Base-by-base conservation (phyloP, 2,329 filamentous ascomycete genomes). In the Clathrospora elynae region DNA sequence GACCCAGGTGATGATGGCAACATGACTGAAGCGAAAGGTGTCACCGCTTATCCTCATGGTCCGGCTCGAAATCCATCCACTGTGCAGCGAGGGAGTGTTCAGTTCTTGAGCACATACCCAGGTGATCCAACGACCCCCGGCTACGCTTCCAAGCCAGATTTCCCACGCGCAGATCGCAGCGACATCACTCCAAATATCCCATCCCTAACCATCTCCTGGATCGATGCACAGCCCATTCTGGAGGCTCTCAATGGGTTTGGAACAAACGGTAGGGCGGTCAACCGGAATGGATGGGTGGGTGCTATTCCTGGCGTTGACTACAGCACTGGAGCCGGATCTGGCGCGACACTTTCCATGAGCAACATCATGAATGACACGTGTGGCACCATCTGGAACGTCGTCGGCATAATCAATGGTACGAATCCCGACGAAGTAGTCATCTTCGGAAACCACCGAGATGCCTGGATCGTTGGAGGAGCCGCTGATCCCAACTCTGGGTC, bases 331-430 rank as follows among this genome's bases (percentile, higher is more conserved):
- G 61, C 44, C 49, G 83, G 85, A 1, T 62, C 78, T 88, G 26
- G 78, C 80, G 65, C 66, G 1, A 58, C 53, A 1, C 53, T 71
- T 6, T 64, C 61, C n/a, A 29, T 71, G 41, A 62, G 51, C 61
- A 96, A 92, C 60, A 76, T 90, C 60, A 89, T 95, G 71, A 82
- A 90, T 31, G 93, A 95, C 62, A 82, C 83, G 10, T 92, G 81
- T 1, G 93, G 87, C 0, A 87, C 88, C 4, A 75, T 92, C 37
- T 96, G 90, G 90, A 83, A 90, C 67, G 79, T 80, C 19, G 80
- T 81, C 37, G 81, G 82, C n/a, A 74, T 90, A 16, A 84, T 90
- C 64, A 85, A 85, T 49, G 84, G 81, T 51, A 81, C 75, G 22
- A 82, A 87, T 39, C 47, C 73, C 41, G 73, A 79, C 51, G 82